Percentiles rank a stretch among this genome's conserved stretches.
Conservation (phyloP, 2,329 filamentous ascomycete species). For the Cercospora canescens region DNA sequence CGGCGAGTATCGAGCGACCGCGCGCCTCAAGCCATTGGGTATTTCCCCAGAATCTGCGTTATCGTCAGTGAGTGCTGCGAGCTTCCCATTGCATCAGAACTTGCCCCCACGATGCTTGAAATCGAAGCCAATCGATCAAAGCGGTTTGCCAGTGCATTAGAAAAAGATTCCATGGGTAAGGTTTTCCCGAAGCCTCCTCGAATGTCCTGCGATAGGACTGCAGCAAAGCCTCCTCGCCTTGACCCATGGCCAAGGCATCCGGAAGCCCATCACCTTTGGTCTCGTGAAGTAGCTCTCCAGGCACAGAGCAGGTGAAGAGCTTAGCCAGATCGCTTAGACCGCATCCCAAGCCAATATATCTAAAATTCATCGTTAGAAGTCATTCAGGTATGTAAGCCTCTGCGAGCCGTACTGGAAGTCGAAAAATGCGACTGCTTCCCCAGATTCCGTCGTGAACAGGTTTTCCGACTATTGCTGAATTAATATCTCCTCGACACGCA, state of each 20-base stretch:
- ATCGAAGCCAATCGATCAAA: constrained; percentile 64
- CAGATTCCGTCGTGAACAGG: constrained; percentile 56
- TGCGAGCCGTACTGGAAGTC: constrained; percentile 62
- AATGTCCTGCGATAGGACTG: constrained; percentile 50
- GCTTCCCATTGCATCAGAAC: not conserved
- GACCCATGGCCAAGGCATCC: constrained; percentile 48
- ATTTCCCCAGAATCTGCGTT: constrained; percentile 27
- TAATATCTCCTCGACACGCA: not conserved
- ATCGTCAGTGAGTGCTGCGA: not conserved
- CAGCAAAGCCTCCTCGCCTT: constrained; percentile 55
- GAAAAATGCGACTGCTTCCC: constrained; percentile 61
- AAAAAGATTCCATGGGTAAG: constrained; percentile 58
- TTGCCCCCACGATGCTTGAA: constrained; percentile 38
- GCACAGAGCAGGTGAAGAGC: constrained; percentile 66
- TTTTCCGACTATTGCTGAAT: constrained; percentile 55
- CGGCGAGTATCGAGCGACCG: constrained; percentile 21
- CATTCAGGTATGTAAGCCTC: not conserved
- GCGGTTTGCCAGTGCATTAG: constrained; percentile 65
- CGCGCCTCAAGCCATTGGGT: constrained; percentile 29
- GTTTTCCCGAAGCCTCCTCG: constrained; percentile 32
- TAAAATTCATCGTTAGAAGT: not conserved
- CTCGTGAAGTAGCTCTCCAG: constrained; percentile 50
- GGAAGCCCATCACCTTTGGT: too few species aligned
- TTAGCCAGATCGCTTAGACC: constrained; percentile 68
- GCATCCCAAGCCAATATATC: constrained; percentile 56